Evolutionary conservation across 2,329 filamentous ascomycete species (phyloP).

Genomic region (Sporothrix inflata): DNA sequence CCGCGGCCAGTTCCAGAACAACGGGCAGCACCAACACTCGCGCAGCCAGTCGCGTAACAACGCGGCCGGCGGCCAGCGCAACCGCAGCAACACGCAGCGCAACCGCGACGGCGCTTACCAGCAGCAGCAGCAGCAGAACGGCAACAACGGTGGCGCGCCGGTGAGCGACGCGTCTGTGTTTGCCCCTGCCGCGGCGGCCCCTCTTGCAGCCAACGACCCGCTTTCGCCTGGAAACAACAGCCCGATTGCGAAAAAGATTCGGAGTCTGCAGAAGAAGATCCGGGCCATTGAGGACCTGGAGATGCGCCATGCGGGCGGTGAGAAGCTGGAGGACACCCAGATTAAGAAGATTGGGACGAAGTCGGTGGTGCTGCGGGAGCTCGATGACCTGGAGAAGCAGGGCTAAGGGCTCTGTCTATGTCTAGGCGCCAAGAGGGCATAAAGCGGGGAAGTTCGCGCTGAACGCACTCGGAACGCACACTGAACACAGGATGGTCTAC

Average conservation of each 20-base stretch:
- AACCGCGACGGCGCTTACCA: constrained; percentile 39
- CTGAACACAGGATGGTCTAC: not conserved
- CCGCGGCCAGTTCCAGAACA: constrained; percentile 48
- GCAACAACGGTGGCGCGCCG: constrained; percentile 23
- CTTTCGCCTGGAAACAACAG: constrained; percentile 56
- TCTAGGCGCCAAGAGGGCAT: not conserved
- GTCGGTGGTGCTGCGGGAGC: constrained; percentile 78
- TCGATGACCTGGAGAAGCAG: constrained; percentile 62
- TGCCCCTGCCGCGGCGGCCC: constrained; percentile 42
- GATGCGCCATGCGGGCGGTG: constrained; percentile 90
- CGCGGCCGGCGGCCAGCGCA: constrained; percentile 50
- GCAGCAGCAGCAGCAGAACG: constrained; percentile 33
- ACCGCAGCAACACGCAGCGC: constrained; percentile 56
- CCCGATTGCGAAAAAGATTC: constrained; percentile 91
- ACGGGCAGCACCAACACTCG: constrained; percentile 47
- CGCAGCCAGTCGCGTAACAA: constrained; percentile 59
- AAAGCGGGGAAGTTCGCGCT: not conserved
- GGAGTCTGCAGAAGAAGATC: constrained; percentile 94
- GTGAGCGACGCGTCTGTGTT: constrained; percentile 37
- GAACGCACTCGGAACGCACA: not conserved
- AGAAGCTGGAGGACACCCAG: constrained; percentile 98
- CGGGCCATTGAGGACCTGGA: constrained; percentile 97
- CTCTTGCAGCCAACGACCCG: constrained; percentile 43
- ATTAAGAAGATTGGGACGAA: constrained; percentile 98
- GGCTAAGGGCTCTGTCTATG: not conserved